Conservation (phyloP, 2,329 filamentous ascomycete genomes). For the Penicillium sclerotiorum region DNA sequence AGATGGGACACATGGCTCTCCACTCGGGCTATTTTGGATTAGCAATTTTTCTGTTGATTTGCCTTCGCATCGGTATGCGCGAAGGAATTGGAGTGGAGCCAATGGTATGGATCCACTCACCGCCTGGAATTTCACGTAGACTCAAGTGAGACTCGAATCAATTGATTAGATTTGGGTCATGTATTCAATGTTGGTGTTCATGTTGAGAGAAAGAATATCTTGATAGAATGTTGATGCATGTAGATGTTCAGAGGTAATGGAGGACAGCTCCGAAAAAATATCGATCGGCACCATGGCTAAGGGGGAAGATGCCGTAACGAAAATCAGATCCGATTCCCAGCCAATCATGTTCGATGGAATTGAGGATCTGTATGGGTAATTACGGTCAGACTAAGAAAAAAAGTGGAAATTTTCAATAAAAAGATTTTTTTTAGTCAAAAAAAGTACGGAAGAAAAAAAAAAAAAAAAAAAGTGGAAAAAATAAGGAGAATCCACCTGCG, state of each 20-base stretch:
- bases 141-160: no score
- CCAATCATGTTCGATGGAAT: slow-evolving; percentile 31
- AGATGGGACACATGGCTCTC: slow-evolving; percentile 26
- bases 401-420: slow-evolving; percentile 18
- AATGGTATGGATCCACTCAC: slow-evolving; percentile 17
- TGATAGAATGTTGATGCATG: no score
- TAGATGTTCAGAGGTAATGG: background rate
- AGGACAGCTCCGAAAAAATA: background rate
- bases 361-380: slow-evolving; percentile 10
- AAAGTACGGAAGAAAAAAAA: slow-evolving; percentile 10
- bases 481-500: slow-evolving; percentile 14
- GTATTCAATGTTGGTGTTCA: no score
- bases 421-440: background rate
- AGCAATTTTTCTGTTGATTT: slow-evolving; percentile 12
- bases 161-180: background rate
- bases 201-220: no score
- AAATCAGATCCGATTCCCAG: slow-evolving; percentile 10
- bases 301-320: slow-evolving; percentile 11
- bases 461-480: slow-evolving; percentile 20
- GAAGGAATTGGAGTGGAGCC: slow-evolving; percentile 22
- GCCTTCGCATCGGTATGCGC: slow-evolving; percentile 21
- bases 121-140: slow-evolving; percentile 15
- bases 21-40: slow-evolving; percentile 5
- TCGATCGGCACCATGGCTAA: slow-evolving; percentile 6
- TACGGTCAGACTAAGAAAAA: slow-evolving; percentile 9